Evolutionary conservation across 2,329 filamentous ascomycete species (phyloP).

Genomic region (Arthroderma sp.): DNA sequence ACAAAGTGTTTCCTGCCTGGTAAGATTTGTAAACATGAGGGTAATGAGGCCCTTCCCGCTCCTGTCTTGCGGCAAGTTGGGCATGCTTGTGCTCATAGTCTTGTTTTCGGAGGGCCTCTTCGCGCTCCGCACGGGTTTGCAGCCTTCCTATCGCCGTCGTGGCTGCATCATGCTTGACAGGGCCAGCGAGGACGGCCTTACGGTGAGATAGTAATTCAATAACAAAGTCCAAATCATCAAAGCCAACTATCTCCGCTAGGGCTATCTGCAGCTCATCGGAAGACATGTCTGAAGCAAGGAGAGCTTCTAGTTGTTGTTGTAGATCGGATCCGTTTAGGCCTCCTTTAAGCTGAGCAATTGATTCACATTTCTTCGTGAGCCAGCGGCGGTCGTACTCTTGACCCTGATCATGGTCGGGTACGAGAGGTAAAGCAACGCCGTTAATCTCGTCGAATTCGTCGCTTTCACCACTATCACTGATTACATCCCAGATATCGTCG

Average conservation of each 20-base stretch:
- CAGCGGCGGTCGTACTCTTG: conserved; percentile 50
- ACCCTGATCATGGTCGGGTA: conserved; percentile 9
- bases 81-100: conserved; percentile 77
- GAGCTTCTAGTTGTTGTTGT: conserved; percentile 61
- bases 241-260: conserved; percentile 80
- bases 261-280: conserved; percentile 87
- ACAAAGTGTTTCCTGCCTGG: conserved; percentile 74
- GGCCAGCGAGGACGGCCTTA: conserved; percentile 46
- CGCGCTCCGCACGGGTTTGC: conserved; percentile 63
- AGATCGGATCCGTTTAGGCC: conserved; percentile 60
- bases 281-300: conserved; percentile 56
- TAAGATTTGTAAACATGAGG: conserved; percentile 86
- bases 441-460: conserved; percentile 49
- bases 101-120: conserved; percentile 61
- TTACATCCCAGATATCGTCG: conserved; percentile 87
- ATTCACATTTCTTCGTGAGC: conserved; percentile 57
- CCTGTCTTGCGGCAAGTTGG: conserved; percentile 55
- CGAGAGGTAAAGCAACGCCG: conserved; percentile 22
- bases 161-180: conserved; percentile 17
- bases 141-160: conserved; percentile 43
- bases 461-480: conserved; percentile 61
- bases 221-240: conserved; percentile 84
- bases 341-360: conserved; percentile 52
- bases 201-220: conserved; percentile 78
- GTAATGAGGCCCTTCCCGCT: conserved; percentile 62